Percentiles rank a stretch among this genome's conserved stretches.
Evolutionary conservation across 805 yeast species (phyloP).

Genomic region (Metschnikowia sp.): DNA sequence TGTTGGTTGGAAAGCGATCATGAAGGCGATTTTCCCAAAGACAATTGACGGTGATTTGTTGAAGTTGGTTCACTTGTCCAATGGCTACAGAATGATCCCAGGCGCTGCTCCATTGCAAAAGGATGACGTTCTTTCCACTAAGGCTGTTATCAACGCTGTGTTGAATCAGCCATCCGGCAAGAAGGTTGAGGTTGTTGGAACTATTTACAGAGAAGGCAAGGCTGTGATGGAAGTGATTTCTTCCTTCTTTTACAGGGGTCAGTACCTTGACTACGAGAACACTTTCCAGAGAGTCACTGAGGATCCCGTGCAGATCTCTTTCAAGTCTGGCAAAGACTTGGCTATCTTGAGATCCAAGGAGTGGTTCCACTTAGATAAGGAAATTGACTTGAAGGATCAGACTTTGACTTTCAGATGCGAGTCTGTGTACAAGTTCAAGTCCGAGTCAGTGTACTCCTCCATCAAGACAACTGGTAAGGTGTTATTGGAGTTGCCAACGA

Average conservation of each 20-base stretch:
- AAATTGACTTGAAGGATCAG: constrained; percentile 69
- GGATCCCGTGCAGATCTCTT: constrained; percentile 76
- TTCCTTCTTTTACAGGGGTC: constrained; percentile 94
- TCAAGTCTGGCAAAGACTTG: constrained; percentile 78
- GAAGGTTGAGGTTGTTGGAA: constrained; percentile 92
- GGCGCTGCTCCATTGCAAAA: constrained; percentile 86
- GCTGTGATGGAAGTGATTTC: constrained; percentile 94
- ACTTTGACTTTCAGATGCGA: constrained; percentile 85
- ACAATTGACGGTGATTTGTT: constrained; percentile 94
- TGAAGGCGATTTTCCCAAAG: constrained; percentile 96
- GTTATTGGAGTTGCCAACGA: constrained; percentile 84
- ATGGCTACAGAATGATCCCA: constrained; percentile 89
- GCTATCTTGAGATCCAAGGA: constrained; percentile 94
- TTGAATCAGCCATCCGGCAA: constrained; percentile 91
- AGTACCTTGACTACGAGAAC: constrained; percentile 80
- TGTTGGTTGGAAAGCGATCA: constrained; percentile 96
- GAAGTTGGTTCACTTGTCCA: constrained; percentile 90
- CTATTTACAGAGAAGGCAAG: constrained; percentile 67
- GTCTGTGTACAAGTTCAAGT: constrained; percentile 78
- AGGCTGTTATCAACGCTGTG: constrained; percentile 84
- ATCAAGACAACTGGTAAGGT: constrained; percentile 85
- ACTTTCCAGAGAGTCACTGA: constrained; percentile 87
- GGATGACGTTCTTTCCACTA: constrained; percentile 80
- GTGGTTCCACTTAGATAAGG: constrained; percentile 87
- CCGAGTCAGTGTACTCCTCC: constrained; percentile 68